Conservation (phyloP, 805 yeast genomes). For the Isabelozyma heimii region DNA sequence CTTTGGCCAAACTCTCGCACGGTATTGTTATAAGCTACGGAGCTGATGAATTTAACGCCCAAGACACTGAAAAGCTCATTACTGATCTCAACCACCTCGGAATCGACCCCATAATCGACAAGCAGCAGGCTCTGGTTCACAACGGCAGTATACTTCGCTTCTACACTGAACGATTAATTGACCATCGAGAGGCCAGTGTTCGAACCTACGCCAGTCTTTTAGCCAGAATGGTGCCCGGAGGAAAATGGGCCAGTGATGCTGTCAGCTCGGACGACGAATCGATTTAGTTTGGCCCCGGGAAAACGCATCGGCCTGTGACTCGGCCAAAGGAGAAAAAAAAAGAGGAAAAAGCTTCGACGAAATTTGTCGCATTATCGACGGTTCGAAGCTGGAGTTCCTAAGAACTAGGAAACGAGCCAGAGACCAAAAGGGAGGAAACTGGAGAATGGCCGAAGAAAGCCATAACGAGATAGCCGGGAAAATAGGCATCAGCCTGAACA, state of each 20-base stretch:
- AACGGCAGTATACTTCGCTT: slow-evolving; percentile 48
- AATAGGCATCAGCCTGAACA: neutral
- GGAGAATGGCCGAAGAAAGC: neutral
- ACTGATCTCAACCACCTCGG: slow-evolving; percentile 13
- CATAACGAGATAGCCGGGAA: neutral
- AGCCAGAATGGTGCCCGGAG: slow-evolving; percentile 30
- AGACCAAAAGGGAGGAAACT: neutral
- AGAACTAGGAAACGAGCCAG: neutral
- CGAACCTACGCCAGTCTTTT: slow-evolving; percentile 36
- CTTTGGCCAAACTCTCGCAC: slow-evolving; percentile 21
- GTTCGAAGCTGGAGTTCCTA: neutral
- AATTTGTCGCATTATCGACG: neutral
- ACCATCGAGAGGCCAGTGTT: slow-evolving; percentile 43
- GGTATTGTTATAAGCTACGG: slow-evolving; percentile 47
- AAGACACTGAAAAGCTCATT: slow-evolving; percentile 30
- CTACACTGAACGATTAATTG: slow-evolving; percentile 39
- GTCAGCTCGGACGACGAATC: slow-evolving; percentile 12
- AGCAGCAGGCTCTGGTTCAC: slow-evolving; percentile 35
- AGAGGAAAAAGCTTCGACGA: neutral
- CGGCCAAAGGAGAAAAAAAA: no score
- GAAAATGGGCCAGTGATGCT: slow-evolving; percentile 3
- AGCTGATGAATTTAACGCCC: slow-evolving; percentile 22
- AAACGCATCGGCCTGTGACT: no score
- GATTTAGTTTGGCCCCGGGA: neutral
- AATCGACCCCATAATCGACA: slow-evolving; percentile 31